Evolutionary conservation across 2,329 filamentous ascomycete species (phyloP).

Genomic region (Fusarium clavum): DNA sequence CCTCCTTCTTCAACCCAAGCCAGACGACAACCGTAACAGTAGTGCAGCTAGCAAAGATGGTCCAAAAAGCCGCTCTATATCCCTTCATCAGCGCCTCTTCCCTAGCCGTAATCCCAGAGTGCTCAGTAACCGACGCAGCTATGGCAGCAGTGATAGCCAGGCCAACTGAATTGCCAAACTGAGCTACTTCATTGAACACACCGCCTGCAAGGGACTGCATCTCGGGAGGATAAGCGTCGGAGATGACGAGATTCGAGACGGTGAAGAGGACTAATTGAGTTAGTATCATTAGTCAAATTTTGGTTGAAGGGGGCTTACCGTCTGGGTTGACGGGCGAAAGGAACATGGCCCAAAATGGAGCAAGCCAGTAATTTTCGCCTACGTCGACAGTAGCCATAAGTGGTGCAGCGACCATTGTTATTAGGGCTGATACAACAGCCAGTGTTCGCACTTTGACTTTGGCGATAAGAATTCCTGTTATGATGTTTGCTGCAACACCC

Average conservation of each 20-base stretch:
- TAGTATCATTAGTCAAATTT: neutral
- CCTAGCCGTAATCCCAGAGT: conserved; percentile 43
- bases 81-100: conserved; percentile 59
- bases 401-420: conserved; percentile 61
- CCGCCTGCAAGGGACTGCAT: conserved; percentile 69
- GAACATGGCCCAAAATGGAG: conserved; percentile 57
- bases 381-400: conserved; percentile 66
- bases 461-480: conserved; percentile 56
- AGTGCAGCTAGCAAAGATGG: conserved; percentile 57
- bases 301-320: conserved; percentile 42
- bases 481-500: conserved; percentile 56
- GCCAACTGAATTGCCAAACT: conserved; percentile 67
- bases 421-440: conserved; percentile 53
- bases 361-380: conserved; percentile 63
- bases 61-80: conserved; percentile 66
- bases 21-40: conserved; percentile 51
- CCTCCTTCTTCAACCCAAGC: conserved; percentile 59
- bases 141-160: conserved; percentile 64
- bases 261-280: conserved; percentile 61
- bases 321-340: conserved; percentile 59
- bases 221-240: conserved; percentile 63
- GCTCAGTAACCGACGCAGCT: conserved; percentile 57
- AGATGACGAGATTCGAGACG: conserved; percentile 65
- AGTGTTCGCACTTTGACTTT: conserved; percentile 54
- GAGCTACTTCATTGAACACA: conserved; percentile 68